Base-by-base conservation (phyloP, 768 basidiomycete genomes). In the Kwoniella mangroviensis region DNA sequence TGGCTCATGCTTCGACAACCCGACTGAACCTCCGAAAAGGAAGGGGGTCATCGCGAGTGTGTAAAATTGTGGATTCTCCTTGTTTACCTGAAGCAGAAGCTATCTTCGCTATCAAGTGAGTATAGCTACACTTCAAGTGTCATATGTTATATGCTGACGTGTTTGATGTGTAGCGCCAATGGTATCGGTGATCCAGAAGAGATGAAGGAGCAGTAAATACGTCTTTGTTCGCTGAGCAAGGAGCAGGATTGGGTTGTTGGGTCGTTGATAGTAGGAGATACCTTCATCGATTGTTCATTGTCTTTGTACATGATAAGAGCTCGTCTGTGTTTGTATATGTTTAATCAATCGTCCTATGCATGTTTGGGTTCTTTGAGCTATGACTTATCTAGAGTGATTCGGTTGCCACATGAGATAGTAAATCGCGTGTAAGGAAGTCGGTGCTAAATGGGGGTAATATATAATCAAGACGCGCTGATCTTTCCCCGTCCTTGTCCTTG, bases 1-100 rank as follows among this genome's bases (percentile, higher is more conserved):
- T 99, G 88, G 97, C 97, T 1, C 97, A 99, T 85, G 97, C 97
- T 9, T 95, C 94, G 0, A 98, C 97, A 19, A 98, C 96, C 56
- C 89, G 96, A 43, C 83, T 99, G 56, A 93, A 96, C 82, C 87
- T 98, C 58, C 92, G 92, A 85, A 99, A 99, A 81, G 90, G 90
- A 26, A 88, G 96, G 43, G 97, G 92, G 11, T 90, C 92, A 71
- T 94, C 92, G 59, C 91, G 97, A 66, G 89, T 92, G 22, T 97
- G 94, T 85, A 96, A 94, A 84, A 95, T 99, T 74, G 96, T 97
- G 76, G 97, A 99, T 85, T 96, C 94, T 3, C 97, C 97, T 0
- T 98, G 94, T 84, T 85, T 99, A 43, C 96, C 97, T 11, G 97
- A 99, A 83, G 93, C 92, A 74, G 96, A 98, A 81, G 94, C 91